Percentiles rank a stretch among this genome's conserved stretches.
phyloP scores from a whole-genome alignment of 2,329 filamentous ascomycete genomes.

The Plectosphaerella cucumerina region DNA sequence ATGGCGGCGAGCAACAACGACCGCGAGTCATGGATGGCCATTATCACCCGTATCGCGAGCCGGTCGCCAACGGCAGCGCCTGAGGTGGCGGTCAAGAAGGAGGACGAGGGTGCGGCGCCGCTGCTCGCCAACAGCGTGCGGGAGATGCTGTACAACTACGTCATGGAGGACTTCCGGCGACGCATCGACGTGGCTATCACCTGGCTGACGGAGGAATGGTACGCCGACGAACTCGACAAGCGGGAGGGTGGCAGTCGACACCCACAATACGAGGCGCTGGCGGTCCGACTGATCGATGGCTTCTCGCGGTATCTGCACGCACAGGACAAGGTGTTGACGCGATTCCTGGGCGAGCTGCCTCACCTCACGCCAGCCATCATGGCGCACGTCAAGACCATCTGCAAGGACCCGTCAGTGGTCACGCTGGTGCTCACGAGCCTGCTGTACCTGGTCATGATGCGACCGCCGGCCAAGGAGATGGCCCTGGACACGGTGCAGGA shows the following conservation, averaged over 20 bases:
- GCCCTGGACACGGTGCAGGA: constrained; percentile 63
- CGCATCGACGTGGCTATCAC: constrained; percentile 87
- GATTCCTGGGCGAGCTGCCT: constrained; percentile 89
- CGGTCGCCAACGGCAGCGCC: constrained; percentile 70
- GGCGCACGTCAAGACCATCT: constrained; percentile 64
- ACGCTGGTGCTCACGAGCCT: constrained; percentile 61
- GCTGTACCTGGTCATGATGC: constrained; percentile 64
- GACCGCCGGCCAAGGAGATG: constrained; percentile 58
- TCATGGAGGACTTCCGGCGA: constrained; percentile 86
- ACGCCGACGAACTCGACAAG: constrained; percentile 66
- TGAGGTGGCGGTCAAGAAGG: constrained; percentile 50
- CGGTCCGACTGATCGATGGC: constrained; percentile 77
- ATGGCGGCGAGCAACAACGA: constrained; percentile 82
- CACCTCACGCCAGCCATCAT: constrained; percentile 70
- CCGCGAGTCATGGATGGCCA: constrained; percentile 84
- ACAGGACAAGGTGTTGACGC: constrained; percentile 83
- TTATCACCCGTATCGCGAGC: constrained; percentile 81
- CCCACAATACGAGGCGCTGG: constrained; percentile 74
- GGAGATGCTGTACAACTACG: constrained; percentile 75
- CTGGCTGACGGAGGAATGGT: constrained; percentile 98
- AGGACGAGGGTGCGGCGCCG: constrained; percentile 38
- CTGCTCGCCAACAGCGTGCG: constrained; percentile 68
- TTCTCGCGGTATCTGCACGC: constrained; percentile 89
- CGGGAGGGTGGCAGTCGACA: constrained; percentile 42
- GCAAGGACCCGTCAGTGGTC: constrained; percentile 61